Evolutionary conservation across 2,329 filamentous ascomycete species (phyloP).

Genomic region (Mycocentrospora acerina): DNA sequence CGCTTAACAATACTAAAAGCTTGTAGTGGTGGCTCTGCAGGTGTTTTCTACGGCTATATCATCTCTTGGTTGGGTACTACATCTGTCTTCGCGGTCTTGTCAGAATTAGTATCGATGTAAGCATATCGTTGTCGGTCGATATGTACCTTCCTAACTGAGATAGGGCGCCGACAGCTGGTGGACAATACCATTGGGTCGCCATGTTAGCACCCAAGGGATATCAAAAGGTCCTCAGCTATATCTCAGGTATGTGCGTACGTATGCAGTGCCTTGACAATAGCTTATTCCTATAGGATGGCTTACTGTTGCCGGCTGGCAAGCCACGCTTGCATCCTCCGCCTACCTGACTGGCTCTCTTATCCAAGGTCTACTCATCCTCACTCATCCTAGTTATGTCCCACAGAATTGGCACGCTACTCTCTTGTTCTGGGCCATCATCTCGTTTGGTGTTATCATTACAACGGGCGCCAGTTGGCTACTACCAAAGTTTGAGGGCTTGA

Average conservation of each 20-base stretch:
- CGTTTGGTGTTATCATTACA: constrained; percentile 43
- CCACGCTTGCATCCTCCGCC: constrained; percentile 17
- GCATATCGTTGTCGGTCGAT: background rate
- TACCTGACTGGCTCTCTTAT: constrained; percentile 17
- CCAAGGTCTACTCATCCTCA: constrained; percentile 31
- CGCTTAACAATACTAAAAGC: constrained; percentile 4
- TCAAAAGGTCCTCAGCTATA: constrained; percentile 3
- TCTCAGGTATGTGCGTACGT: background rate
- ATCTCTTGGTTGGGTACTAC: constrained; percentile 14
- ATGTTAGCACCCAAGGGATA: constrained; percentile 35
- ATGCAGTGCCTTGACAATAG: background rate
- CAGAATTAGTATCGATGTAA: constrained; percentile 26
- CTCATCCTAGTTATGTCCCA: constrained; percentile 13
- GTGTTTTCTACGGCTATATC: constrained; percentile 15
- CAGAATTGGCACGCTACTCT: constrained; percentile 1
- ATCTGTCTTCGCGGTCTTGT: constrained; percentile 10
- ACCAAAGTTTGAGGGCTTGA: constrained; percentile 46
- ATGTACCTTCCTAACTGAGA: too few relatives aligned
- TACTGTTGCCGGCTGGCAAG: constrained; percentile 40
- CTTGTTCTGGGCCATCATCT: constrained; percentile 19
- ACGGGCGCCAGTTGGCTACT: constrained; percentile 43
- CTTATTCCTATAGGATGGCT: constrained; percentile 46
- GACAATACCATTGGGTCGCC: constrained; percentile 30
- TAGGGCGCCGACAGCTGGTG: background rate
- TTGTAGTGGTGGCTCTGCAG: constrained; percentile 19